Base-by-base conservation (phyloP, 2,329 filamentous ascomycete genomes). In the Cordyceps pruinosa region DNA sequence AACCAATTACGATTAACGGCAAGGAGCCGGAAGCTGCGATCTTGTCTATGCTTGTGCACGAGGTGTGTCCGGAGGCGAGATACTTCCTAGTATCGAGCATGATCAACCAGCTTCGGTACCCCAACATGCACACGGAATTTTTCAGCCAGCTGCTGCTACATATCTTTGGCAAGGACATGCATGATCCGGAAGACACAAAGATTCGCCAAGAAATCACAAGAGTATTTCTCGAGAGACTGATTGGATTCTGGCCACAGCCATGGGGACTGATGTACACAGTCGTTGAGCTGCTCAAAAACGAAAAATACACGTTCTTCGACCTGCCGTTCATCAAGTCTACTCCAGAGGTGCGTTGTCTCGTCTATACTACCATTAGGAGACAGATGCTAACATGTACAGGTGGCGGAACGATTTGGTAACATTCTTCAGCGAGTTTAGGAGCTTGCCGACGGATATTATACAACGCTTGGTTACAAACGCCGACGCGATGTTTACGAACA, bases 191-290 rank as follows among this genome's bases (percentile, higher is more conserved):
- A 66, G 89, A 93, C 65, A 81, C 80, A 1, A 88, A 91, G 61
- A 86, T 97, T 48, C 89, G 93, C 35, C 88, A 97, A 74, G 90
- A 95, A 70, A 93, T 99, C 58, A 90, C 90, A 53, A 85, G 93
- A 47, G 85, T 97, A 25, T 77, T 99, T 46, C 78, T 97, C 37
- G 94, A 99, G 77, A 85, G 94, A 49, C 77, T 97, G 47, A 83
- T 95, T 59, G 88, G 90, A 23, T 90, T 90, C 70, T 90, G 92
- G 75, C 93, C 93, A 53, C 93, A 97, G 70, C 93, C 95, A 19
- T 97, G 93, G 93, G 95, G 95, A 13, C 76, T 99, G 44, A 86
- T 97, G 69, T 86, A 92, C 61, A 93, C 91, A 35, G 81, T 96
- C 60, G 76, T 94, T 61, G 94, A 97, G 75, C 81, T 99, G 58